Base-by-base conservation (phyloP, 2,329 filamentous ascomycete species). In the Venturia nashicola region DNA sequence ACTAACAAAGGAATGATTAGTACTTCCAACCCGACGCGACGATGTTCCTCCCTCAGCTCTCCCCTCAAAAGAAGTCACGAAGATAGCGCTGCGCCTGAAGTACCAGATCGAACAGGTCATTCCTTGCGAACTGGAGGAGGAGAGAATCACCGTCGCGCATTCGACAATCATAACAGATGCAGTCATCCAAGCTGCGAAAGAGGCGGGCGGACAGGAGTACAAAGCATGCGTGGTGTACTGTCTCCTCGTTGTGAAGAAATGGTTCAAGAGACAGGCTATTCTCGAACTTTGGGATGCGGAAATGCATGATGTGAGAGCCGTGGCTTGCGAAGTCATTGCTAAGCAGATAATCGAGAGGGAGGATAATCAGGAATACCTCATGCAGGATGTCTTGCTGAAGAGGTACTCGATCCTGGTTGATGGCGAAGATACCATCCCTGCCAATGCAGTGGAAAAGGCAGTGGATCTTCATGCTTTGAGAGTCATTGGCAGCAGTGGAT, bases 201-300 rank as follows among this genome's bases (percentile, higher is more conserved):
- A 91, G 68, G 93, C 94, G 0, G 94, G 91, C 5, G 88, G 89
- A 0, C 76, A 83, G 1, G 84, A 96, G 55, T 80, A 93, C 71
- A 80, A 79, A 40, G 84, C 87, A 12, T 97, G 92, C 69, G 89
- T 97, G 4, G 88, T 96, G 2, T 96, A 86, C 74, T 88, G 89
- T 68, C 78, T 97, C 64, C 81, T 97, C 3, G 84, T 96, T 9
- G 86, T 84, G 69, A 79, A 86, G 70, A 80, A 83, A 69, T 88
- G 86, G 86, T 97, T 97, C 76, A 86, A 84, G 72, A 85, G 84
- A 66, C 92, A 97, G 76, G 86, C 91, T 1, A 67, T 81, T 36
- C 74, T 86, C 7, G 94, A 99, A 79, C 83, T 97, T 2, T 99
- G 93, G 91, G 93, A 99, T 75, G 86, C 92, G 7, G 88, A 91